These are phyloP conservation scores for Oenanthe javanica DNA, from an alignment of 140 eudicot species.

Conservation along the genomic window DNA sequence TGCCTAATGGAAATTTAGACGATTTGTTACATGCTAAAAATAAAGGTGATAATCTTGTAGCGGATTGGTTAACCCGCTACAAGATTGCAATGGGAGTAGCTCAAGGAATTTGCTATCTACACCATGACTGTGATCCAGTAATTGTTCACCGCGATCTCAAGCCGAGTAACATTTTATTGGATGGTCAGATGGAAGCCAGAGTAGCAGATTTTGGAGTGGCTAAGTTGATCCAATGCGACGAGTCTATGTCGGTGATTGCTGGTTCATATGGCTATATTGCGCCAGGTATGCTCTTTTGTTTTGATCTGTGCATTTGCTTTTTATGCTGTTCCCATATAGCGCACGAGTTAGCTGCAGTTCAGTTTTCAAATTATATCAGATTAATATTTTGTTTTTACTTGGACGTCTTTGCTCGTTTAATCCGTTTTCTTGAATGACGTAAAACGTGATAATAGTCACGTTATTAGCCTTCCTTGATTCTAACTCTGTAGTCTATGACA, in stretches of 20 bases:
- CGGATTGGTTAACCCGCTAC: slow-evolving; percentile 85
- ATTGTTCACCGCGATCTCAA: slow-evolving; percentile 92
- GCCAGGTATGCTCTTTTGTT: slow-evolving; percentile 53
- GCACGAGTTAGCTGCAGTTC: neutral
- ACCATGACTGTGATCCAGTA: slow-evolving; percentile 94
- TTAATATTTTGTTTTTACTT: too few relatives aligned
- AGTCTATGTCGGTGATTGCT: slow-evolving; percentile 94
- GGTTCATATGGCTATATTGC: slow-evolving; percentile 98
- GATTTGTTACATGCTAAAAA: slow-evolving; percentile 75
- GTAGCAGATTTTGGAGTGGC: slow-evolving; percentile 99
- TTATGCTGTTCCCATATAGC: neutral
- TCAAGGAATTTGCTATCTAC: slow-evolving; percentile 91
- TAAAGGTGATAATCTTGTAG: slow-evolving; percentile 56
- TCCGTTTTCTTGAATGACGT: neutral
- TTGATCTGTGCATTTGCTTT: neutral
- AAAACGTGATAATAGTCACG: neutral
- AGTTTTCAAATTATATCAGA: neutral
- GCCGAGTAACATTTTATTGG: slow-evolving; percentile 88
- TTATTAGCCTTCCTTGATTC: neutral
- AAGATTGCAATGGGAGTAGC: slow-evolving; percentile 90
- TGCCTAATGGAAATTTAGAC: slow-evolving; percentile 95
- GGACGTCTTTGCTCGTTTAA: neutral
- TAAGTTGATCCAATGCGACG: slow-evolving; percentile 71
- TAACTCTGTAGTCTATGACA: neutral
- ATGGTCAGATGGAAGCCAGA: slow-evolving; percentile 85